A percentile compares a stretch with the other conserved stretches of the same genome.
Conservation (phyloP, 768 basidiomycete species). For the Xanthoconium purpureum region DNA sequence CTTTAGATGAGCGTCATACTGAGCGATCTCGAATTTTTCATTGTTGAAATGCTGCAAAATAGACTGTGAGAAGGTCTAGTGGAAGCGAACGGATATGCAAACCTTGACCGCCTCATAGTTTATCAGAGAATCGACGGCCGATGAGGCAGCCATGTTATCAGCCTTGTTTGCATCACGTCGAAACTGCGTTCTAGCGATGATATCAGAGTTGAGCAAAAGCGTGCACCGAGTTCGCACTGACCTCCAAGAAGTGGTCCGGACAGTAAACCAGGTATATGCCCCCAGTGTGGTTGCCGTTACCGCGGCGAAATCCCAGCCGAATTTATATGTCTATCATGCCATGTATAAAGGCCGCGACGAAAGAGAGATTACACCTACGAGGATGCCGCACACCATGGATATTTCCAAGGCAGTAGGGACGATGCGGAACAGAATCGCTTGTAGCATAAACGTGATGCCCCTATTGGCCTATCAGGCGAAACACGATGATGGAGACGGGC, state of each 20-base stretch:
- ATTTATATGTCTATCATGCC: conserved; percentile 79
- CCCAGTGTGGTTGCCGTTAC: conserved; percentile 82
- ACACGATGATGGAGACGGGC: neutral
- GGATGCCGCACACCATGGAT: conserved; percentile 92
- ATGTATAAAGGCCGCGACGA: neutral
- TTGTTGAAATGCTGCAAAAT: conserved; percentile 89
- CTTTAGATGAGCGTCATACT: conserved; percentile 86
- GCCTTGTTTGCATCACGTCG: conserved; percentile 93
- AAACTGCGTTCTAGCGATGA: conserved; percentile 71
- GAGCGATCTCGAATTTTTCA: conserved; percentile 83
- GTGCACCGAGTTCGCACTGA: conserved; percentile 29
- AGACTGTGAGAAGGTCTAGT: neutral
- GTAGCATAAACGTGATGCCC: conserved; percentile 93
- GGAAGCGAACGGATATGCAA: conserved; percentile 5
- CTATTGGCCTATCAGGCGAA: conserved; percentile 37
- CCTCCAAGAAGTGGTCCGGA: conserved; percentile 96
- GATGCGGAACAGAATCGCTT: conserved; percentile 91
- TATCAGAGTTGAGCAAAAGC: neutral
- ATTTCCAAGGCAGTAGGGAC: conserved; percentile 96
- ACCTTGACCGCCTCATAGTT: conserved; percentile 99
- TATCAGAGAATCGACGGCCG: conserved; percentile 92
- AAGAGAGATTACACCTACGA: conserved; percentile 50
- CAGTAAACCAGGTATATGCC: conserved; percentile 96
- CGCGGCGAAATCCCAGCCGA: conserved; percentile 95
- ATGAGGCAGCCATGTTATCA: conserved; percentile 93